Evolutionary conservation across 805 yeast species (phyloP).

Genomic region (Saturnispora dispora): DNA sequence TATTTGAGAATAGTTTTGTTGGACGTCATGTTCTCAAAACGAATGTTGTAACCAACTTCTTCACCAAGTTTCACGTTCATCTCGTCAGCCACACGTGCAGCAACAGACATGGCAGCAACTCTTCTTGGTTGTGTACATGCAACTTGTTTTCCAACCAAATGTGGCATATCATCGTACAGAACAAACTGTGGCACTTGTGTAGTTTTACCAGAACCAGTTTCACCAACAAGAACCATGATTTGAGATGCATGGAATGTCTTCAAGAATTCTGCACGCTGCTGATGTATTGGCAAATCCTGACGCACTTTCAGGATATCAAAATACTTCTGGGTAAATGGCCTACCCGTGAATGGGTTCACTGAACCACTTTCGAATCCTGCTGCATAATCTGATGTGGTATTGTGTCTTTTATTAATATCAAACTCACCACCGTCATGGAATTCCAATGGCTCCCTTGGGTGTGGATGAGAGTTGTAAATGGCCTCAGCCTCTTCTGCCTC

Average conservation of each 20-base stretch:
- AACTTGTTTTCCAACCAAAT: constrained; percentile 69
- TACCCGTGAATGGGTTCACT: constrained; percentile 75
- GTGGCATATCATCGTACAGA: constrained; percentile 86
- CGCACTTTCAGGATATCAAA: constrained; percentile 69
- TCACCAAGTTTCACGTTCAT: constrained; percentile 89
- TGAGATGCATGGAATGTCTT: constrained; percentile 77
- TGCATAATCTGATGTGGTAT: constrained; percentile 61
- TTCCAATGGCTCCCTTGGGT: constrained; percentile 29
- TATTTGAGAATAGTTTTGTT: constrained; percentile 78
- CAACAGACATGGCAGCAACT: constrained; percentile 98
- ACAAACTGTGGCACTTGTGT: constrained; percentile 98
- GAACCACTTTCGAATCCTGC: constrained; percentile 46
- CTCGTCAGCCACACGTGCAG: constrained; percentile 94
- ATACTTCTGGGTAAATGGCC: constrained; percentile 52
- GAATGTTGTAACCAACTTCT: constrained; percentile 90
- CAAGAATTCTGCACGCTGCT: constrained; percentile 84
- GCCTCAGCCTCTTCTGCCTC: constrained; percentile 55
- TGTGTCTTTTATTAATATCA: constrained; percentile 42
- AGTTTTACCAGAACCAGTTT: constrained; percentile 98
- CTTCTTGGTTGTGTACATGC: constrained; percentile 97
- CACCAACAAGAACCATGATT: constrained; percentile 97
- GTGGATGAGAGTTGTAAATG: constrained; percentile 38
- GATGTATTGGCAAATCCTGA: constrained; percentile 86
- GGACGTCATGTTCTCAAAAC: constrained; percentile 86
- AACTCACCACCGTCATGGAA: constrained; percentile 66